Percentiles rank a stretch among this genome's conserved stretches.
phyloP scores from a whole-genome alignment of 2,329 filamentous ascomycete species.

The Ophiostoma montium region DNA sequence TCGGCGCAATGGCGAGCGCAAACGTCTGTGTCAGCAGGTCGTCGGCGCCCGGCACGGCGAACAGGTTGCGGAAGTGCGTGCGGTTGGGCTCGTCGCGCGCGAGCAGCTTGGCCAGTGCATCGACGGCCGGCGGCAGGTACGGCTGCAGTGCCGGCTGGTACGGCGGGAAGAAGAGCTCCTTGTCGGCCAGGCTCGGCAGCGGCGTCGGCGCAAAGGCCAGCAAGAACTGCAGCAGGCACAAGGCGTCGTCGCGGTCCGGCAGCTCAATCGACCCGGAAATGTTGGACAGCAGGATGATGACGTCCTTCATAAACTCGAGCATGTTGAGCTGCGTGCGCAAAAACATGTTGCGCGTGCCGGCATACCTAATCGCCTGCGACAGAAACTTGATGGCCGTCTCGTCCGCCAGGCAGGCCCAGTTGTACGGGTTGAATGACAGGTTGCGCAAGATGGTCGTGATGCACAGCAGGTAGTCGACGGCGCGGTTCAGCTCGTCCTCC shows the following conservation, averaged over 20 bases:
- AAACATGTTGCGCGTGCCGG: conserved; percentile 81
- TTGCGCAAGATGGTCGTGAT: conserved; percentile 89
- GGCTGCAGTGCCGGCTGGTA: conserved; percentile 73
- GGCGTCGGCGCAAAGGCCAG: conserved; percentile 79
- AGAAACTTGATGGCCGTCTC: conserved; percentile 70
- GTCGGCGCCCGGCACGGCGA: conserved; percentile 50
- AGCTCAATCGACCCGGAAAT: conserved; percentile 68
- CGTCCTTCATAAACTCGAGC: conserved; percentile 94
- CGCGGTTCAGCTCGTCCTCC: conserved; percentile 71
- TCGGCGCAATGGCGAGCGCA: conserved; percentile 67
- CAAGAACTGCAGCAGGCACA: conserved; percentile 76
- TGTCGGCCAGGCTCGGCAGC: conserved; percentile 41
- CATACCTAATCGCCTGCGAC: conserved; percentile 67
- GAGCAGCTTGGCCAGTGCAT: conserved; percentile 79
- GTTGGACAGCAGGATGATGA: conserved; percentile 80
- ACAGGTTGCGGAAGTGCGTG: conserved; percentile 68
- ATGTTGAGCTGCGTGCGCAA: conserved; percentile 72
- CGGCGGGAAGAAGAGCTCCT: conserved; percentile 57
- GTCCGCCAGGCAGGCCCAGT: conserved; percentile 62
- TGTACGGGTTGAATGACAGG: conserved; percentile 67
- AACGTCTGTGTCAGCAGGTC: conserved; percentile 82
- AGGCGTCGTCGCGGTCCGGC: conserved; percentile 72
- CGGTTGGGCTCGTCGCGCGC: conserved; percentile 90
- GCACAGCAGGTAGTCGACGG: conserved; percentile 76
- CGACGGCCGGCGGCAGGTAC: conserved; percentile 80